Base-by-base conservation (phyloP, 805 yeast genomes). In the Kregervanrija delftensis region DNA sequence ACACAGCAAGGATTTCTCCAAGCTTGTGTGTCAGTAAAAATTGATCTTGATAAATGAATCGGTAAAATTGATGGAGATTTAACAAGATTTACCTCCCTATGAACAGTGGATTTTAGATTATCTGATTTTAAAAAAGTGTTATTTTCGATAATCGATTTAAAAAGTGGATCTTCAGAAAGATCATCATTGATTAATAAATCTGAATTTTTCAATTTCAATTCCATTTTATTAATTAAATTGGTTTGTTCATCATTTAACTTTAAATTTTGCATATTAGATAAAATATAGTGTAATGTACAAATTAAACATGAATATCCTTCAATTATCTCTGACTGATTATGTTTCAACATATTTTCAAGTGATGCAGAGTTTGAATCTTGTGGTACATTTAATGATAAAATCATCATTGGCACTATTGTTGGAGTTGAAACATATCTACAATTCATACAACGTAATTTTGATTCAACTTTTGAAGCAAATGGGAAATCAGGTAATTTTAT, bases 1-100 rank as follows among this genome's bases (percentile, higher is more conserved):
- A 88, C 88, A 43, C 78, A 69, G 61, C 96, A 86, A 9, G 86
- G 68, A 63, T 87, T 90, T 53, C 96, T 75, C 8, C 81, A 72
- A 2, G 85, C 76, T 13, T 73, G 76, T 36, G 77, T 77, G 8
- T 85, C 87, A 40, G 77, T 73, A 58, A 75, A 89, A 36, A 84
- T 74, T 0, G 97, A 90, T 54, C 98, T 71, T 9, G 96, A 87
- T 36, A 93, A 64, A 60, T 91, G 98, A n/a, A 91, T 65, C 0
- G 86, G 76, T 41, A 93, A 69, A 6, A 86, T 66, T 44, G 75
- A 71, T 0, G 99, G 97, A 4, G 86, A 76, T 44, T 73, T 72
- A 11, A 77, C 69, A 35, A 88, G 72, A 17, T 72, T 69, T 0
- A 82, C 77, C 49, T 73, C 75, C 57, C 86, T 85, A 31, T 79